phyloP scores from a whole-genome alignment of 2,329 filamentous ascomycete genomes.

The Sphaceloma murrayae region DNA sequence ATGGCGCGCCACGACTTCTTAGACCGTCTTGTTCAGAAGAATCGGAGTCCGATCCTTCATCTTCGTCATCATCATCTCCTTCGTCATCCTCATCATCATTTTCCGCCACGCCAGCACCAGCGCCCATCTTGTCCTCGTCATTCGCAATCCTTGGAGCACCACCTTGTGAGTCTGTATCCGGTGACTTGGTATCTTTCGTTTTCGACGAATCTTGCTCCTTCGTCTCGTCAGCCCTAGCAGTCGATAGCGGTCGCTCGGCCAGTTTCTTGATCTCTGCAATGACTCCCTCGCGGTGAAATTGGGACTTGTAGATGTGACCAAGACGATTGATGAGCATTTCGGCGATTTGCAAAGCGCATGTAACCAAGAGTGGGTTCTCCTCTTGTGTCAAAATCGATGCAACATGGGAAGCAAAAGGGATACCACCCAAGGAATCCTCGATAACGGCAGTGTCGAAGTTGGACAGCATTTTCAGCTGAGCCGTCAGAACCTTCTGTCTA shows the following conservation, averaged over 20 bases:
- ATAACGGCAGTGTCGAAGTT: slow-evolving; percentile 82
- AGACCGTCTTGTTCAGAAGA: slow-evolving; percentile 20
- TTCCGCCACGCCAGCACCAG: slow-evolving; percentile 45
- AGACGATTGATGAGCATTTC: slow-evolving; percentile 78
- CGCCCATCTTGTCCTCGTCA: slow-evolving; percentile 28
- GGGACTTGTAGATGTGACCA: slow-evolving; percentile 82
- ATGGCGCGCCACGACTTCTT: slow-evolving; percentile 22
- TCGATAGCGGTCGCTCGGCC: slow-evolving; percentile 39
- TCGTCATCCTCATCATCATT: slow-evolving; percentile 44
- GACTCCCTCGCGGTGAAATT: slow-evolving; percentile 94
- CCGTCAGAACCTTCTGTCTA: slow-evolving; percentile 85
- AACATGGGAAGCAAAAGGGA: slow-evolving; percentile 91
- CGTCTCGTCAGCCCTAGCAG: slow-evolving; percentile 9
- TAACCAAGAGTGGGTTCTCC: slow-evolving; percentile 79
- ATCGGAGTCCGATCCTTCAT: slow-evolving; percentile 34
- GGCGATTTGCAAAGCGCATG: slow-evolving; percentile 77
- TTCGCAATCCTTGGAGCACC: too few species aligned
- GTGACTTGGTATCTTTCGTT: slow-evolving; percentile 31
- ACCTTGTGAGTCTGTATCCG: too few species aligned
- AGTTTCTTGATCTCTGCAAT: slow-evolving; percentile 83
- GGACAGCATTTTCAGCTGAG: slow-evolving; percentile 96
- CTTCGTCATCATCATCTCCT: slow-evolving; percentile 44
- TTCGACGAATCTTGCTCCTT: slow-evolving; percentile 14
- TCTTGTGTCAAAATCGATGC: slow-evolving; percentile 93
- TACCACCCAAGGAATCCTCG: slow-evolving; percentile 71